Conservation (phyloP, 1,284 basidiomycete species). For the Rhodotorula sp. region DNA sequence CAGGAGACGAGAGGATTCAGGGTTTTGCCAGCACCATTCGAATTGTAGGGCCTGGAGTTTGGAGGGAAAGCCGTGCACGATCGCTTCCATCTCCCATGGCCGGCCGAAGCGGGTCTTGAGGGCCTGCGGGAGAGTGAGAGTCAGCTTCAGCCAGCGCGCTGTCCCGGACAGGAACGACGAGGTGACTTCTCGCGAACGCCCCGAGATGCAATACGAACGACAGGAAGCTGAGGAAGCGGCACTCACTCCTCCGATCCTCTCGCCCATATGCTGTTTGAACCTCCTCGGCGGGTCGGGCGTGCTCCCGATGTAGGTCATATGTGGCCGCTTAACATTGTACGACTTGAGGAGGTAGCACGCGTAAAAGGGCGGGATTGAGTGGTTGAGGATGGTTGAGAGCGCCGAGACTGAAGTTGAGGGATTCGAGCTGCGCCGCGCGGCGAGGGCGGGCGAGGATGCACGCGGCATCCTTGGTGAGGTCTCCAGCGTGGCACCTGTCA, state of each 20-base stretch:
- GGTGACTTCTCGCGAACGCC: no score
- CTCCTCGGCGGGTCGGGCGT: slow-evolving; percentile 71
- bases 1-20: slow-evolving; percentile 54
- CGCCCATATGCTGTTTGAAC: slow-evolving; percentile 66
- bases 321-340: slow-evolving; percentile 53
- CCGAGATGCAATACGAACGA: no score
- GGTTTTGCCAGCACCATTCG: slow-evolving; percentile 91
- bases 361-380: slow-evolving; percentile 74
- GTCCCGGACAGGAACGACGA: no score
- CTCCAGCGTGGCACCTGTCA: no score
- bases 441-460: neutral
- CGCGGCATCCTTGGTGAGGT: neutral
- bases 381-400: slow-evolving; percentile 54
- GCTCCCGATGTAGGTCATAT: slow-evolving; percentile 54
- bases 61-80: slow-evolving; percentile 83
- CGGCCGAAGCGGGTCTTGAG: slow-evolving; percentile 66
- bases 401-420: neutral
- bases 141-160: neutral
- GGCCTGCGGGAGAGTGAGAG: slow-evolving; percentile 50
- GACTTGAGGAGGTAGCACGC: slow-evolving; percentile 84
- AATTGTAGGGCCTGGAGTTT: slow-evolving; percentile 74
- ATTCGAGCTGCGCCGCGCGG: neutral
- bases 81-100: slow-evolving; percentile 88
- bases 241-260: slow-evolving; percentile 57
- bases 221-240: neutral